phyloP scores from a whole-genome alignment of 306 rosid species.

The Cucumis melo region DNA sequence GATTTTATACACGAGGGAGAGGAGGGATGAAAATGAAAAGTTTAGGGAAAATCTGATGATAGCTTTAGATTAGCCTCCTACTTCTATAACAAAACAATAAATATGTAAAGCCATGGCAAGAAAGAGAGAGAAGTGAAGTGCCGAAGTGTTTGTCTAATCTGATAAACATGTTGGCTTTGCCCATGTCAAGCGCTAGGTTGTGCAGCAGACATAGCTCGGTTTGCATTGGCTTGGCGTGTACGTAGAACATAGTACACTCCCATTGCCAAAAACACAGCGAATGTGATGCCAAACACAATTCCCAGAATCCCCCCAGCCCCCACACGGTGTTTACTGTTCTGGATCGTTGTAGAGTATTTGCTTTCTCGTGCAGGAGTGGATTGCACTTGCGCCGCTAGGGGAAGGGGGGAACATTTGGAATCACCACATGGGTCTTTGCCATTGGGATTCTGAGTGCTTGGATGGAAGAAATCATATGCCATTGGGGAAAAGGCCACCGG shows the following conservation, averaged over 20 bases:
- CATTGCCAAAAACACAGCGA: slow-evolving; percentile 48
- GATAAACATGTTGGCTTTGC: not conserved
- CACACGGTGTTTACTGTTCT: slow-evolving; percentile 6
- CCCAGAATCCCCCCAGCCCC: slow-evolving; percentile 48
- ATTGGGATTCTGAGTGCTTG: slow-evolving; percentile 28
- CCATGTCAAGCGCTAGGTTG: slow-evolving; percentile 34
- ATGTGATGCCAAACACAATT: slow-evolving; percentile 44
- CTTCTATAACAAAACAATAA: not conserved
- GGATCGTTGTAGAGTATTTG: slow-evolving; percentile 15
- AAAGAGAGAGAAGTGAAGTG: not conserved
- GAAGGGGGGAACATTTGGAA: slow-evolving; percentile 62
- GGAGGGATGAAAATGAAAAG: not conserved
- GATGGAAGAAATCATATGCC: slow-evolving; percentile 74
- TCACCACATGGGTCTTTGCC: slow-evolving; percentile 33
- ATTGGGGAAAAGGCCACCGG: slow-evolving; percentile 61
- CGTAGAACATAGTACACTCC: slow-evolving; percentile 40
- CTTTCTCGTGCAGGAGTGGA: slow-evolving; percentile 38
- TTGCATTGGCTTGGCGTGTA: slow-evolving; percentile 40
- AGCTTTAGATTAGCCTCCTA: not conserved
- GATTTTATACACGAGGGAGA: not conserved
- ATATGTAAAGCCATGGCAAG: not conserved
- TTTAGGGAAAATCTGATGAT: not conserved
- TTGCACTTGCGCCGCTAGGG: slow-evolving; percentile 57
- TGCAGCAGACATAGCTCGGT: slow-evolving; percentile 18
- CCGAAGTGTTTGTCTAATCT: not conserved